Base-by-base conservation (phyloP, 163 green algal genomes). In the Dunaliella salina region DNA sequence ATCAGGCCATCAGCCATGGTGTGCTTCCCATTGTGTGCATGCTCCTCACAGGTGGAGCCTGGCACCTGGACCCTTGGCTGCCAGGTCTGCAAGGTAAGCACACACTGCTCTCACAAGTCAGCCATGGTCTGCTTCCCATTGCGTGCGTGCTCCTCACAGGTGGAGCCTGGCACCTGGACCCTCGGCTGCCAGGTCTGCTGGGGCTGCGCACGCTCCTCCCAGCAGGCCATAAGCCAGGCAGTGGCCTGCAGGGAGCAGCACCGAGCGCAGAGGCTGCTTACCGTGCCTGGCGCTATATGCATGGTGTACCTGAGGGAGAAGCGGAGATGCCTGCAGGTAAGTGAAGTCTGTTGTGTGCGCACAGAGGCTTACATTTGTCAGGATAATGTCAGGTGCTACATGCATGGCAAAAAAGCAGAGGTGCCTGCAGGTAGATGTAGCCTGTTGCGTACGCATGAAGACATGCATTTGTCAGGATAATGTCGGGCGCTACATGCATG, bases 231-330 rank as follows among this genome's bases (percentile, higher is more conserved):
- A 35, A 75, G 24, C 13, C 85, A 30, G 40, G 40, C 40, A 26
- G 45, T 29, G 40, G 40, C 8, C 24, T 75, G 63, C 63, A 75
- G 13, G 24, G 69, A 17, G n/a, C 34, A 33, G 1, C 34, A 59
- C 33, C 25, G 32, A 33, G 69, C 57, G 45, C 32, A 26, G 46
- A 75, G 20, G 63, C 34, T 34, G 81, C 88, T 59, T 93, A 95
- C 86, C 86, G 87, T 33, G 46, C 69, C 12, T 93, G 91, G 91
- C 90, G 95, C 18, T 92, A 94, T 50, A 50, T 86, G 84, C 90
- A 93, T 33, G 96, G 96, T 13, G 90, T 98, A 33, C 90, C 95
- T 22, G 96, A 98, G 87, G 96, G 96, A 0, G 84, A 93, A 81
- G 50, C 33, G 18, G 95, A 98, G 87, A 96, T 98, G 0, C 94